Conservation (phyloP, 1,139 yeast genomes). For the Kodamaea derodonti region DNA sequence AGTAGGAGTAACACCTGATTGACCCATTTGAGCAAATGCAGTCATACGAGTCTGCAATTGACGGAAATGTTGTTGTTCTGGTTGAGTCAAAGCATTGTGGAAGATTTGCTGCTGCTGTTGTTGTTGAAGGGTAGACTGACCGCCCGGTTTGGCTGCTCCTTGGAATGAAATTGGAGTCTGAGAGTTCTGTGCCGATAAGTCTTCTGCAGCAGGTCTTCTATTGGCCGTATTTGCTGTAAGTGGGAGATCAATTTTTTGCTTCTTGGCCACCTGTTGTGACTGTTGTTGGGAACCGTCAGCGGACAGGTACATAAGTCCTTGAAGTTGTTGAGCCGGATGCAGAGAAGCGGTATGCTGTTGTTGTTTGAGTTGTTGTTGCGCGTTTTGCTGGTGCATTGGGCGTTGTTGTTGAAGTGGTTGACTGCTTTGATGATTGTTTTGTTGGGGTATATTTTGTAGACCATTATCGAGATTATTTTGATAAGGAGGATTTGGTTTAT, state of each 20-base stretch:
- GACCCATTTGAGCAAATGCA: slow-evolving; percentile 44
- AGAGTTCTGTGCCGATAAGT: neutral
- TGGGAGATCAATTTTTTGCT: slow-evolving; percentile 1
- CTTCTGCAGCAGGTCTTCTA: neutral
- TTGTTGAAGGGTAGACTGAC: slow-evolving; percentile 23
- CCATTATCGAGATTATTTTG: neutral
- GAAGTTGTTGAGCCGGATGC: slow-evolving; percentile 6
- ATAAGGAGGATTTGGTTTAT: neutral
- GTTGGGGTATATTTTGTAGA: too few species aligned
- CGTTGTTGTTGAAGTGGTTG: slow-evolving; percentile 6
- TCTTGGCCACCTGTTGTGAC: slow-evolving; percentile 4
- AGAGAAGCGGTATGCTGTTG: slow-evolving; percentile 6
- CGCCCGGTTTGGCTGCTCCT: slow-evolving; percentile 7
- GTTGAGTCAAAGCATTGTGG: slow-evolving; percentile 39
- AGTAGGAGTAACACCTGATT: slow-evolving; percentile 43
- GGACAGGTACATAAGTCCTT: too few species aligned
- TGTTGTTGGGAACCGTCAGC: neutral
- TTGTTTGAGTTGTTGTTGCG: slow-evolving; percentile 7
- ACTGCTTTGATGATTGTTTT: neutral
- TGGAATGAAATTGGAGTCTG: slow-evolving; percentile 1
- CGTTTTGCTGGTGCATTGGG: slow-evolving; percentile 8
- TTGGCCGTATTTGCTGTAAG: neutral
- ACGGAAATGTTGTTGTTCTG: slow-evolving; percentile 43
- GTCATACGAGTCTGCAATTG: slow-evolving; percentile 41
- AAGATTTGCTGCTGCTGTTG: slow-evolving; percentile 48